Evolutionary conservation across 768 basidiomycete species (phyloP), one percentile per base, ranked within the genome.

Genomic region (Lactifluus pinguis): DNA sequence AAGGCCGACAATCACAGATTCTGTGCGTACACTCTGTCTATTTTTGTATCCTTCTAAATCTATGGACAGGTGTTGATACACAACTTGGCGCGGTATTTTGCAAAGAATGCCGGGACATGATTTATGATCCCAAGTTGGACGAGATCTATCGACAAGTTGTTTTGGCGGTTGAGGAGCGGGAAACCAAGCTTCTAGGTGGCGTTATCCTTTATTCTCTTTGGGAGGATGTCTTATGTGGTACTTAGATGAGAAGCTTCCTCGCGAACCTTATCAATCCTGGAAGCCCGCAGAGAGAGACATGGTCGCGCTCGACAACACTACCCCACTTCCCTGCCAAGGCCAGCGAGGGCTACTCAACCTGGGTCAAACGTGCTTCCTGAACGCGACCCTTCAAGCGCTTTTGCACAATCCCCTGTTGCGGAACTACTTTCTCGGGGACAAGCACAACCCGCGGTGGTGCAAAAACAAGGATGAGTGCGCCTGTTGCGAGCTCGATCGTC

Each of bases 291-390:
- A 69, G 8, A 74, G 73, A 39, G 80, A 83, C 36, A 59, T 66
- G 0, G 64, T 71, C 10, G 75, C 77, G 17, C 75, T 92, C 6
- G 77, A 81, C 45, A 76, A 78, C 30, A 72, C 80, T 5, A 73
- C 74, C 7, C 54, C 77, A 10, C 74, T 90, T 49, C 78, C 88
- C 15, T 94, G 93, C 72, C 86, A 92, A 79, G 86, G 85, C 54
- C 83, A 89, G n/a, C 79, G 89, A 59, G 92, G 93, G 0, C 77
- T 95, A 3, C 74, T 92, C 47, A 95, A 95, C 71, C 82, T 95
- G 0, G 92, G 92, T 1, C 87, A 93, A 71, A 98, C 94, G 0
- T 98, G 95, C 69, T 98, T 93, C 75, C 79, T 98, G 67, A 95
- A 92, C 65, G 92, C 87, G 54, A 84, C 97, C 21, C 79, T 98